Evolutionary conservation across 352 stramenopile species (phyloP), one percentile per base, ranked within the genome.

Genomic region (Globisporangium nodosum): DNA sequence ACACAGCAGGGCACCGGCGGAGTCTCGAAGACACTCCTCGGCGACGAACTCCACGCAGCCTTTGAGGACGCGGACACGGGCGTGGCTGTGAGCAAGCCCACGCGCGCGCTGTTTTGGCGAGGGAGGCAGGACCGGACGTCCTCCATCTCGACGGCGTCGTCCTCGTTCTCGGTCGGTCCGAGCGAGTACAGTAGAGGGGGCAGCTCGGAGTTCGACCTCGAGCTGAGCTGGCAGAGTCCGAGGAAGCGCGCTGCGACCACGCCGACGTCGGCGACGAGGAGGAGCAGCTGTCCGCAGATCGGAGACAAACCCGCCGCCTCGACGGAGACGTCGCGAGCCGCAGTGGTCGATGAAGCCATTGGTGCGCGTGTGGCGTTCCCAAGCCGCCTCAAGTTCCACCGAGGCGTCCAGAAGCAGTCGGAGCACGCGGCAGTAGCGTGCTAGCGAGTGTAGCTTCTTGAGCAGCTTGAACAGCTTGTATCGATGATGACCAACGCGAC

Each of bases 81-180:
- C 7, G 45, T 59, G 3, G 20, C 45, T 3, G 68, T 77, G 20
- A 64, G 58, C 16, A 66, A 74, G 11, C 70, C 73, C 1, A 67
- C 62, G 40, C 73, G 73, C 50, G 66, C 68, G 1, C 49, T 76
- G 11, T 82, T 82, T 50, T 56, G 54, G 6, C 59, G 59, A 13
- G 73, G 73, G 0, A 74, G 65, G 11, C 65, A 68, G 7, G 62
- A 68, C 27, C 52, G 58, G 18, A 35, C 54, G 15, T 71, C 66
- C 61, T 67, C 60, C 3, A 65, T 42, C 6, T 63, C 65, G 3
- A 51, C 33, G 1, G 73, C 68, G 2, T 54, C 64, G 53, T 58
- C 35, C 9, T 54, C 20, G 48, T 51, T 35, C 7, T 48, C 8
- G 21, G 16, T 21, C 13, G 12, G 33, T 3, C 24, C 50, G 20